Evolutionary conservation across 2,329 filamentous ascomycete genomes (phyloP), one percentile per base, ranked within the genome.

Genomic region (Fusarium goolgardi): DNA sequence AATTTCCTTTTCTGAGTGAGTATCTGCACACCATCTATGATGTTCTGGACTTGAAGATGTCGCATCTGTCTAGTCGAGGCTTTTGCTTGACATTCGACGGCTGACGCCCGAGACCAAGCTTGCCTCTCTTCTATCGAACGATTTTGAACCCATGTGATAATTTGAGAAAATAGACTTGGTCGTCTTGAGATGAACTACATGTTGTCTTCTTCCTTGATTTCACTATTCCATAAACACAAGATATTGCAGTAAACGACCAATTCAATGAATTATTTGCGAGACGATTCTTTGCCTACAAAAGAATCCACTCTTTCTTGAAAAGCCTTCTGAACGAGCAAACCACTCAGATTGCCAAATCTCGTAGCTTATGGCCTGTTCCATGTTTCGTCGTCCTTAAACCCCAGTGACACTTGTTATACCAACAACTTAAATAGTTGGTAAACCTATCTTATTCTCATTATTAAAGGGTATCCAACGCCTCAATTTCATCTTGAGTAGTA

Each of bases 11-110:
- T 34, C 45, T 8, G 27, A 18, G 15, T 41, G 39, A 12, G 41
- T 15, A 15, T 46, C 63, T 55, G 44, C 51, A 59, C 62, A 52
- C 54, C 65, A 59, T 52, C 32, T 27, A 9, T 4, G 3, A 35
- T 6, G 47, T 35, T 40, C 47, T 40, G 10, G 23, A 20, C 32
- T 11, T 39, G 18, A 2, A 6, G 9, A 6, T 11, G 8, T 13
- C 5, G 9, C 6, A n/a, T 20, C 18, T 21, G 12, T 10, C 5
- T 12, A 45, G 27, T 45, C 27, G n/a, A 45, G 27, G n/a, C 43
- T 21, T 31, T 31, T 20, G 18, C 12, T 20, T 45, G 18, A 20
- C 5, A 32, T 20, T 2, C 2, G 23, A 27, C 23, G 10, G 18
- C 1, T 9, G 15, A 27, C 18, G 23, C 5, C 18, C 13, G 18